Evolutionary conservation across 805 yeast species (phyloP), one percentile per base, ranked within the genome.

Genomic region (Candida stauntonica): DNA sequence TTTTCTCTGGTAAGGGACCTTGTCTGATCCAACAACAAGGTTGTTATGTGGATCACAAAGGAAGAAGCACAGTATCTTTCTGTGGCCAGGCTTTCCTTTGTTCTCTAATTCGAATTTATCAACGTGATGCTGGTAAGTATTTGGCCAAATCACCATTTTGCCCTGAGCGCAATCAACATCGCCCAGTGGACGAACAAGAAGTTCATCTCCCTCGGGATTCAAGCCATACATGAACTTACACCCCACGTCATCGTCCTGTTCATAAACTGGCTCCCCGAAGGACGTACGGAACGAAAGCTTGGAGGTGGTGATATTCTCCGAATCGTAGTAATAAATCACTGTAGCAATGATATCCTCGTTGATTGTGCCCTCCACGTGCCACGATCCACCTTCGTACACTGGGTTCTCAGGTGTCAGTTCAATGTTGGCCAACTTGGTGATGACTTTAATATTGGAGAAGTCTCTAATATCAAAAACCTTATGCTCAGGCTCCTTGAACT

Each of bases 331-430:
- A 30, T 39, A 39, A 17, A 39, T 39, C n/a, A 39, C 23, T 14
- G 43, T 35, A 17, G 43, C 43, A 18, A 39, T 17, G 18, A 39
- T 39, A 20, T 39, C 43, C 29, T 39, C 43, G 23, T 39, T 39
- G n/a, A 35, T 19, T 2, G 43, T 35, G 5, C 43, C 43, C n/a
- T 39, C 43, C 6, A 39, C 43, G 33, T 39, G 43, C 43, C 43
- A 39, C 3, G 42, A 39, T 2, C 42, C 42, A 14, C 42, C 42
- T 3, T 23, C 23, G 29, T 39, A 39, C 4, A 7, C 16, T 26
- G 42, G 42, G n/a, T 19, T 7, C 14, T 34, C 38, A 6, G 42
- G 43, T 3, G 20, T 28, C n/a, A 39, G 36, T 21, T 39, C 39
- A 29, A 39, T 39, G 15, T 28, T 35, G 32, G 43, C 43, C 19